Evolutionary conservation across 768 basidiomycete genomes (phyloP), one percentile per base, ranked within the genome.

Genomic region (Hydnum rufescens): DNA sequence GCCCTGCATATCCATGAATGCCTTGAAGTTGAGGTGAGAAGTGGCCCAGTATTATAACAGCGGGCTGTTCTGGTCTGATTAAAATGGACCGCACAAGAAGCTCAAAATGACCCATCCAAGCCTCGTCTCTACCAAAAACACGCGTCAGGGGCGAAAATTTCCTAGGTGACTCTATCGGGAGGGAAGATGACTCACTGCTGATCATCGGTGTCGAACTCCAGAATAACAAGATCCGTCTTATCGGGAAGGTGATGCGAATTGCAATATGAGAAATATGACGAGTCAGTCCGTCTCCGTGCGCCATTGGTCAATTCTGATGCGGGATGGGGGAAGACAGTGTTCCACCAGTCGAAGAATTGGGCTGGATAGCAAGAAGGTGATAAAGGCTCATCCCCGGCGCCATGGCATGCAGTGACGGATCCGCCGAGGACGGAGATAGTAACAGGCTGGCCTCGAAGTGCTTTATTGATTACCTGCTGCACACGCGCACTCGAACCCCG

Each of bases 291-390:
- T 16, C 88, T 74, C 74, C 92, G 83, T 3, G 93, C 93, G 32
- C 93, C 93, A 64, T 99, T 99, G 26, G 93, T 99, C 58, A 99
- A 75, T 64, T 97, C 92, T 6, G 92, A 89, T 1, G 90, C 92
- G 0, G 93, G 93, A 64, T 99, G 88, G 0, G 93, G 95, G 67
- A 99, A 99, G n/a, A 97, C 76, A 51, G 71, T 74, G 66, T 92
- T 88, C 86, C 93, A 95, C 93, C 95, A 99, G 49, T 80, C 71
- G 70, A 97, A 97, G 69, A 97, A 86, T 51, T 77, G 77, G n/a
- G 84, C 79, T 1, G 95, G 93, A 65, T 96, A 99, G 64, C 93
- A 92, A 57, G 66, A 66, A 0, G 83, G 71, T 0, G 85, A 76
- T 53, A 95, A 70, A 3, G 87, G 88, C 63, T 92, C 85, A 61